Evolutionary conservation across 2,329 filamentous ascomycete genomes (phyloP), one percentile per base, ranked within the genome.

Genomic region (Claviceps sp.): DNA sequence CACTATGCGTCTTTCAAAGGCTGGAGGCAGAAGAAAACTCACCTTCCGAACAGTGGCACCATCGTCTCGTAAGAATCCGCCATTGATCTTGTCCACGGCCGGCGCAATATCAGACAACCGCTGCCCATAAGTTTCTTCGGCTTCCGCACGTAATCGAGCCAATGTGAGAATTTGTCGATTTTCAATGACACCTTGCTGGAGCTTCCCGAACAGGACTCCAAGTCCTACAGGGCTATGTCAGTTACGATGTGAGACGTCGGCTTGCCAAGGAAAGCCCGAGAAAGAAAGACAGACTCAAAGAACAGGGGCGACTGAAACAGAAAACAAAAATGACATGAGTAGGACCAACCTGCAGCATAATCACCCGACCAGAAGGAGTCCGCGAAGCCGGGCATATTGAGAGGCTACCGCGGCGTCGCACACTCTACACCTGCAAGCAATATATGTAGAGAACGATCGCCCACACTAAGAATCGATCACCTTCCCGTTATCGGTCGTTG

Each of bases 351-450:
- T 75, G 87, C 89, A 66, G 91, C 91, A 77, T 97, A 97, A 78
- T 98, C 93, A 66, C 82, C 81, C 56, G 93, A 95, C 93, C 93
- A 98, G 73, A 98, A 97, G 49, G 90, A 95, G 72, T 91, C 88
- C 60, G 89, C 83, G 71, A 98, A 97, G 62, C 87, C 81, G 60
- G 86, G 85, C 86, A 91, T 91, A 66, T 69, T 81, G 58, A 57
- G 52, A 57, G 57, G 55, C 52, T 52, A 52, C 42, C 52, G 47
- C 52, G 48, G 39, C 45, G 48, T 38, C 47, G 48, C 37, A 17
- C 40, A 23, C 44, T 34, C 40, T 13, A 20, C 23, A 47, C 38
- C 44, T n/a, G 51, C 20, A 20, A n/a, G 29, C 37, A 44, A 49
- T 45, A 4, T 29, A 36, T 26, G 23, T 49, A 13, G 26, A 13